Evolutionary conservation across 2,329 filamentous ascomycete genomes (phyloP).

Genomic region (Ascochyta koolunga): DNA sequence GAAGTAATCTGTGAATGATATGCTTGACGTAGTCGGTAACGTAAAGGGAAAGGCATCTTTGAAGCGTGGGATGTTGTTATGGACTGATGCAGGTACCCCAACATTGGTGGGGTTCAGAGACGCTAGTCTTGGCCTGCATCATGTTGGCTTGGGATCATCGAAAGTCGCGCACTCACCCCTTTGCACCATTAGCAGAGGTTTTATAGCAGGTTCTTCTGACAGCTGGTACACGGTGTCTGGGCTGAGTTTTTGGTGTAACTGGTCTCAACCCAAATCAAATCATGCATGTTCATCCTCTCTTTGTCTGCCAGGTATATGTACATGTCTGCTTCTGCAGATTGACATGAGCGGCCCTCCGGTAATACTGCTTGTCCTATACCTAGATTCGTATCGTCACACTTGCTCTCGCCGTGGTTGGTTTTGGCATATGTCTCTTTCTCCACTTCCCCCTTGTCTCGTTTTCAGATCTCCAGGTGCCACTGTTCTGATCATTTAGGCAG

Average conservation of each 20-base stretch:
- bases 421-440: slow-evolving; percentile 5
- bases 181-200: slow-evolving; percentile 1
- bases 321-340: slow-evolving; percentile 31
- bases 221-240: neutral
- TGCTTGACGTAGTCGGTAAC: slow-evolving; percentile 86
- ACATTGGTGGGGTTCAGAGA: slow-evolving; percentile 28
- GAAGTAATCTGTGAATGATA: slow-evolving; percentile 80
- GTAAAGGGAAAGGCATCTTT: slow-evolving; percentile 85
- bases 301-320: slow-evolving; percentile 37
- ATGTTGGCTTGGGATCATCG: slow-evolving; percentile 1
- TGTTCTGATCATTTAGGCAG: slow-evolving; percentile 34
- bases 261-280: slow-evolving; percentile 13
- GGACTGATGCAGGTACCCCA: slow-evolving; percentile 33
- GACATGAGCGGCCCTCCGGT: slow-evolving; percentile 18
- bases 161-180: neutral
- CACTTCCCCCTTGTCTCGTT: neutral
- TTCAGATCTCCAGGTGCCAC: neutral
- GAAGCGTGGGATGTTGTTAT: slow-evolving; percentile 11
- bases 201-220: neutral
- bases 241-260: neutral
- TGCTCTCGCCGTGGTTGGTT: slow-evolving; percentile 8
- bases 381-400: slow-evolving; percentile 15
- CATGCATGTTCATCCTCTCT: slow-evolving; percentile 20
- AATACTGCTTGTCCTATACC: slow-evolving; percentile 18
- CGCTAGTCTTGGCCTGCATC: slow-evolving; percentile 20